Conservation (phyloP, 2,329 filamentous ascomycete species). For the Botrytis hyacinthi region DNA sequence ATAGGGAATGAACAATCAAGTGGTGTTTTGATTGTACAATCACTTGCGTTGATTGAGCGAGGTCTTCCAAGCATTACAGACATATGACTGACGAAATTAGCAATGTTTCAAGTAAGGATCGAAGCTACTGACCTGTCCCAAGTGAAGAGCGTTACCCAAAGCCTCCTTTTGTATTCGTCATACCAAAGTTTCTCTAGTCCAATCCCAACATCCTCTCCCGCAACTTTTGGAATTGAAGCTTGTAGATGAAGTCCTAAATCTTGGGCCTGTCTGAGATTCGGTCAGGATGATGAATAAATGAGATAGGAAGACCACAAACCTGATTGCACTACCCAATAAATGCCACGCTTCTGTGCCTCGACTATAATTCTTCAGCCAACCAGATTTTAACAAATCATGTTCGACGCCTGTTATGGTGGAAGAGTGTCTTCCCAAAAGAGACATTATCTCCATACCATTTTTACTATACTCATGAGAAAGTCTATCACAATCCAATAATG, state of each 20-base stretch:
- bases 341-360: conserved; percentile 26
- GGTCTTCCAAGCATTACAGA: conserved; percentile 22
- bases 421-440: conserved; percentile 20
- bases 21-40: conserved; percentile 21
- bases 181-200: conserved; percentile 22
- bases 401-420: conserved; percentile 22
- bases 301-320: not conserved
- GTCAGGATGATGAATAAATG: not conserved
- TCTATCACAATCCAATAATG: conserved; percentile 7
- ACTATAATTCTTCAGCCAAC: conserved; percentile 26
- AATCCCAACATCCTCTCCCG: not conserved
- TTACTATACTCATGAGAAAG: conserved; percentile 23
- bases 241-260: conserved; percentile 23
- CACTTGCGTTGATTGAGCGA: conserved; percentile 22
- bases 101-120: not conserved
- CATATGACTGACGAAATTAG: conserved; percentile 21
- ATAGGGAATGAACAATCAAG: conserved; percentile 20
- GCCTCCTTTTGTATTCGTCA: conserved; percentile 21
- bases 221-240: not conserved
- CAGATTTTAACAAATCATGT: conserved; percentile 21
- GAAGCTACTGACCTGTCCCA: conserved; percentile 22
- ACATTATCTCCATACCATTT: conserved; percentile 23
- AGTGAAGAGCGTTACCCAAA: conserved; percentile 22
- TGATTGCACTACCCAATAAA: conserved; percentile 19
- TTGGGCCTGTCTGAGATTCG: conserved; percentile 19